Conservation (phyloP, 441 rosid genomes). For the Adansonia gregorii region DNA sequence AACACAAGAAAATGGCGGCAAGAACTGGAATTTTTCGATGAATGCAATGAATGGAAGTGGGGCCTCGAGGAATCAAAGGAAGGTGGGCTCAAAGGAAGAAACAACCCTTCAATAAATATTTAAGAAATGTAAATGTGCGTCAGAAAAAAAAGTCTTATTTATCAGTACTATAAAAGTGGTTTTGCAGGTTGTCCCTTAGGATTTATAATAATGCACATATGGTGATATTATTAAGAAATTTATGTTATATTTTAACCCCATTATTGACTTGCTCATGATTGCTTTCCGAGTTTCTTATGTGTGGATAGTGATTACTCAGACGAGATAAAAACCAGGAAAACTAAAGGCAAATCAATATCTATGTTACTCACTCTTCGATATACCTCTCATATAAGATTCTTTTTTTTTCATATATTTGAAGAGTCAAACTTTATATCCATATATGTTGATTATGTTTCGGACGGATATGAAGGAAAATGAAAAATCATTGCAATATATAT, state of each 20-base stretch:
- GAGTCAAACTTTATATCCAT: too few species aligned
- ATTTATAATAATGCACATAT: slow-evolving; percentile 16
- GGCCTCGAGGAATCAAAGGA: slow-evolving; percentile 28
- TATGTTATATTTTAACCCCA: slow-evolving; percentile 24
- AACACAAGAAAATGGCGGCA: neutral
- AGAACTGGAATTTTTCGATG: slow-evolving; percentile 17
- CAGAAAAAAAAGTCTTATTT: neutral
- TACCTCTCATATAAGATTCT: too few species aligned
- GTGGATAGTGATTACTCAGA: slow-evolving; percentile 23
- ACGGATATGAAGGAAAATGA: neutral
- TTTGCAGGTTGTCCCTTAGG: slow-evolving; percentile 25
- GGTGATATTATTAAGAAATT: slow-evolving; percentile 25
- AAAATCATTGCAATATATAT: neutral
- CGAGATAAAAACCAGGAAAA: slow-evolving; percentile 18
- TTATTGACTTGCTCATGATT: slow-evolving; percentile 45
- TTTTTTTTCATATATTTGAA: too few species aligned
- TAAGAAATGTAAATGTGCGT: slow-evolving; percentile 23
- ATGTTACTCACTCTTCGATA: too few species aligned
- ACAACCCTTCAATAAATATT: slow-evolving; percentile 35
- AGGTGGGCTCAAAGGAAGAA: slow-evolving; percentile 42
- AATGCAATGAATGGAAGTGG: slow-evolving; percentile 27
- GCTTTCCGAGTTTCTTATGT: slow-evolving; percentile 6
- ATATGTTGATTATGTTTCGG: neutral
- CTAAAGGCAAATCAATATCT: neutral
- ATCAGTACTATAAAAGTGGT: slow-evolving; percentile 14